These are phyloP conservation scores for Podaxis pistillaris DNA, from an alignment of 768 basidiomycete species.

Conservation along the genomic window DNA sequence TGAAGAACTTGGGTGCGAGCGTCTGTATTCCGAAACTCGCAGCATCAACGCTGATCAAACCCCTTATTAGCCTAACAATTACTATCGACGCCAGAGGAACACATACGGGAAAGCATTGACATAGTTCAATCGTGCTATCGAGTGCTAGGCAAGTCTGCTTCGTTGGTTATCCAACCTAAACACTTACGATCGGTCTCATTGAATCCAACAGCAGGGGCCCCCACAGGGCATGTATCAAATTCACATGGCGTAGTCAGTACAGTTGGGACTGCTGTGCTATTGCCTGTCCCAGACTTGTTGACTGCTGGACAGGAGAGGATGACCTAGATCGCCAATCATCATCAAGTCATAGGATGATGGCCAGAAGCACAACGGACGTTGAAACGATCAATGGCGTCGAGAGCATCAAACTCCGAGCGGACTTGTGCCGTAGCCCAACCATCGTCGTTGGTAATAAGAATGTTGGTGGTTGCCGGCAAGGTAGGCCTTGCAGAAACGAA, in stretches of 20 bases:
- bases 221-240: slow-evolving; percentile 44
- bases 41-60: slow-evolving; percentile 26
- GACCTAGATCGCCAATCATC: slow-evolving; percentile 26
- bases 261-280: slow-evolving; percentile 34
- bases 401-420: slow-evolving; percentile 38
- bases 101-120: slow-evolving; percentile 39
- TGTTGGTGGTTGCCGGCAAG: slow-evolving; percentile 12
- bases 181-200: slow-evolving; percentile 37
- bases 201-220: slow-evolving; percentile 42
- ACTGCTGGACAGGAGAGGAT: slow-evolving; percentile 46
- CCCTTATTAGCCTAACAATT: too few species aligned
- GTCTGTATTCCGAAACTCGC: slow-evolving; percentile 37
- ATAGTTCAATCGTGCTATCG: slow-evolving; percentile 31
- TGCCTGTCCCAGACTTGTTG: slow-evolving; percentile 46
- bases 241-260: slow-evolving; percentile 37
- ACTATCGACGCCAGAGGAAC: too few species aligned
- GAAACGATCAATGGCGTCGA: slow-evolving; percentile 35
- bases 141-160: not conserved
- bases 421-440: slow-evolving; percentile 48
- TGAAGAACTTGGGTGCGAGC: slow-evolving; percentile 32
- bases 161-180: not conserved
- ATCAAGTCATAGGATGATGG: not conserved
- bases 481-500: slow-evolving; percentile 11
- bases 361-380: slow-evolving; percentile 26
- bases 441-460: slow-evolving; percentile 35